Base-by-base conservation (phyloP, 495 filamentous ascomycete genomes). In the Evernia prunastri region DNA sequence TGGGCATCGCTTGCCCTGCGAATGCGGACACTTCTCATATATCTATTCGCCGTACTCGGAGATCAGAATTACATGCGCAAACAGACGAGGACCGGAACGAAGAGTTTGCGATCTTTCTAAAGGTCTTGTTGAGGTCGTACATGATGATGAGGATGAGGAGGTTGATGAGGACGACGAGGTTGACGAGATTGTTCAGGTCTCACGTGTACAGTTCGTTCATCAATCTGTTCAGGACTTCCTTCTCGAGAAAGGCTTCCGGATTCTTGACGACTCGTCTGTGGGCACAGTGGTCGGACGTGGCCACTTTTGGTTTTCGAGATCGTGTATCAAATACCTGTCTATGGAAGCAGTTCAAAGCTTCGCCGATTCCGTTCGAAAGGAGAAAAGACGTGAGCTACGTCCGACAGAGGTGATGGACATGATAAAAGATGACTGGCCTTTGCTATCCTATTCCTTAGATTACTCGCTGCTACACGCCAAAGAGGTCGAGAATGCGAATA, bases 281-380 rank as follows among this genome's bases (percentile, higher is more conserved):
- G 25, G 25, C 29, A 61, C n/a, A 25, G 59, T 61, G n/a, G 39
- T 11, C 15, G 43, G 42, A 27, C 37, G 58, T 15, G 54, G 29
- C 7, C 58, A 66, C 17, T 53, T 66, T 45, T 58, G 60, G 17
- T 35, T 66, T 25, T 63, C 51, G n/a, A 63, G 47, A 42, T 63
- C 59, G 42, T 66, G 64, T 54, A 63, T 66, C 20, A n/a, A 45
- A 18, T 66, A 66, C 45, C 56, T 66, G 40, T 33, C 39, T 27
- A 66, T 66, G 64, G 17, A 3, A 15, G 64, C 63, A 47, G n/a
- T 56, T 17, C 36, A 37, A 37, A 37, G 36, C 36, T 37, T 37
- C 12, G 36, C 36, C 12, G 36, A 6, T 37, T 6, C 7, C 36
- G 7, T 37, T 37, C n/a, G n/a, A n/a, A n/a, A n/a, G n/a, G 36